Base-by-base conservation (phyloP, 495 filamentous ascomycete genomes). In the Trichodelitschia bisporula region DNA sequence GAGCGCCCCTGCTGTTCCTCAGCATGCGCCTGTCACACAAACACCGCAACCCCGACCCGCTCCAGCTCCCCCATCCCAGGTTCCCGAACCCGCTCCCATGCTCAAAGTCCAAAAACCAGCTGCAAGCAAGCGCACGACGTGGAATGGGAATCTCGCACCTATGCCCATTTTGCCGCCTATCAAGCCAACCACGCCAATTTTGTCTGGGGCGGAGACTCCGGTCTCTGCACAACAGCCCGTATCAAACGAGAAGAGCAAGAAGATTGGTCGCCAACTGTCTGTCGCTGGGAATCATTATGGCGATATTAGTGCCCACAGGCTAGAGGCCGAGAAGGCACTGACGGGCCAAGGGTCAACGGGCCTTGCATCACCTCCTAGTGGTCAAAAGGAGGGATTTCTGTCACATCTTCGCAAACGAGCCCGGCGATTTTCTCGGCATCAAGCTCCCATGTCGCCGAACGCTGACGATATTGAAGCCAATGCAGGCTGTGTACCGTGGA, bases 81-180 rank as follows among this genome's bases (percentile, higher is more conserved):
- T 58, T 18, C 62, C 66, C 6, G 50, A 61, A 4, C 64, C 68
- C n/a, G 57, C 69, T 15, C n/a, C n/a, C 66, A 71, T 18, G 55
- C 66, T 31, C 56, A 58, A 15, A 62, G 64, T 2, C 45, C 44
- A 29, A 15, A 9, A 29, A 6, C 65, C 72, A 1, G 51, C 58
- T 24, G 56, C 62, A 9, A 56, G 47, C 36, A 93, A 93, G 52
- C 67, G 82, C 44, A 66, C 75, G 9, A 91, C 83, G 11, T 91
- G 82, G 83, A 64, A 62, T n/a, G 75, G 72, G 4, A 89, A 76
- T 45, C 76, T 71, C 18, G 84, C 86, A 24, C 89, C 89, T 3
- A 99, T 99, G 72, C 86, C 80, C 13, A 99, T 99, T 36, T 58
- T 99, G 23, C 89, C 89, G 13, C 91, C 89, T 4, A 95, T 99